These are phyloP conservation scores for Botrytis hyacinthi DNA, from an alignment of 2,329 filamentous ascomycete species.

Conservation along the genomic window DNA sequence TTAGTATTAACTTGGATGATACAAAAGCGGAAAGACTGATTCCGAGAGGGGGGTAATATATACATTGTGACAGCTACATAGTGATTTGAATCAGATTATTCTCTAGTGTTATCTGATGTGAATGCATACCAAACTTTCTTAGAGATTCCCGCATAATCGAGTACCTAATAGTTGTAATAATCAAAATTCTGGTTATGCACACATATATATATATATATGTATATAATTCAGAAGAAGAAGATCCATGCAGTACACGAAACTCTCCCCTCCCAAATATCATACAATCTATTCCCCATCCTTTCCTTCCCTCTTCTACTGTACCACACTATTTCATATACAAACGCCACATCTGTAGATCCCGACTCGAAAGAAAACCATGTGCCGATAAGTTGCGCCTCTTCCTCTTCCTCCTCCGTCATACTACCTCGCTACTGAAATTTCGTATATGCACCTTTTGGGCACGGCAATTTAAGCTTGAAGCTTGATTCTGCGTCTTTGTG, in stretches of 20 bases:
- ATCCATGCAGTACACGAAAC: background rate
- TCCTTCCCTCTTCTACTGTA: background rate
- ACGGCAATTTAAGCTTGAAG: background rate
- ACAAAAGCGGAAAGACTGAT: background rate
- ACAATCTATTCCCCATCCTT: background rate
- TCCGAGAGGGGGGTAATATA: background rate
- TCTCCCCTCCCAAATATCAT: background rate
- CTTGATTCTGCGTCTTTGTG: background rate
- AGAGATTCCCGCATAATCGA: background rate
- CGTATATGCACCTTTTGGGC: background rate
- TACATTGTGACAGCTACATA: background rate
- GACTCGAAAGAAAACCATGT: background rate
- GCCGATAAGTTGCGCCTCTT: background rate
- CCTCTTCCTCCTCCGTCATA: background rate
- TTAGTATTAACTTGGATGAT: background rate
- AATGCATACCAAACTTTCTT: background rate
- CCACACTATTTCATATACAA: background rate
- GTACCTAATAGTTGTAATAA: no score
- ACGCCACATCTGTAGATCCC: background rate
- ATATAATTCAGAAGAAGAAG: background rate
- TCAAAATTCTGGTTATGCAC: no score
- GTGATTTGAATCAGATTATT: background rate
- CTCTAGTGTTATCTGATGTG: background rate
- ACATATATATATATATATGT: background rate
- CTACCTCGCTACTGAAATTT: background rate